Base-by-base conservation (phyloP, 345 rosid genomes). In the Laguncularia racemosa region DNA sequence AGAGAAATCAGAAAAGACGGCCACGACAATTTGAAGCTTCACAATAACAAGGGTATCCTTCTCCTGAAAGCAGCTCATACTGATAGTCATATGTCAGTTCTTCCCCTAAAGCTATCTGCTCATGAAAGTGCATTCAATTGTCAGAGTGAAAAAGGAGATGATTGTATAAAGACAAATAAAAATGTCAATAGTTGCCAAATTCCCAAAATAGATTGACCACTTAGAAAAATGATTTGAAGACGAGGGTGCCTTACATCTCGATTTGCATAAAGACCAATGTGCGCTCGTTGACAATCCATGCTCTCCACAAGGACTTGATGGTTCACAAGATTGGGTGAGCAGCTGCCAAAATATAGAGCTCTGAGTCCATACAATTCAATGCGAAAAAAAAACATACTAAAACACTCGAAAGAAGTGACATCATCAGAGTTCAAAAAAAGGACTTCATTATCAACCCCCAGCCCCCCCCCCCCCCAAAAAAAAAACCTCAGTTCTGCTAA, bases 21-120 rank as follows among this genome's bases (percentile, higher is more conserved):
- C 92, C 92, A 3, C 89, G 71, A 68, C 97, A 90, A 40, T 73
- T 75, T 48, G 69, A 64, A 68, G 93, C 69, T 72, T 74, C 84
- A 63, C 99, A 95, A 59, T 72, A 80, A 78, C 96, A 88, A 50
- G 76, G 68, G 73, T 58, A 62, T 47, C 86, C 93, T 64, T 81
- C 76, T 62, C 79, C 95, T 16, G 89, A 64, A 48, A 71, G 73
- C 43, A 67, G 65, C 61, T 81, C 67, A 16, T 70, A 76, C 46
- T 67, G 81, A 67, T 79, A 88, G 74, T 83, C 83, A 38, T 68
- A 76, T 1, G 96, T 85, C 69, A 90, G 71, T 68, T 95, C 99
- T 71, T 95, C 96, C 46, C 99, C 97, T n/a, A 61, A 67, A 55
- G 91, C 76, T 71, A 95, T 90, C 99, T 95, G 99, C 74, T 68